These are phyloP conservation scores for Myrmaecium sp. DNA, from an alignment of 2,329 filamentous ascomycete genomes.

Conservation along the genomic window DNA sequence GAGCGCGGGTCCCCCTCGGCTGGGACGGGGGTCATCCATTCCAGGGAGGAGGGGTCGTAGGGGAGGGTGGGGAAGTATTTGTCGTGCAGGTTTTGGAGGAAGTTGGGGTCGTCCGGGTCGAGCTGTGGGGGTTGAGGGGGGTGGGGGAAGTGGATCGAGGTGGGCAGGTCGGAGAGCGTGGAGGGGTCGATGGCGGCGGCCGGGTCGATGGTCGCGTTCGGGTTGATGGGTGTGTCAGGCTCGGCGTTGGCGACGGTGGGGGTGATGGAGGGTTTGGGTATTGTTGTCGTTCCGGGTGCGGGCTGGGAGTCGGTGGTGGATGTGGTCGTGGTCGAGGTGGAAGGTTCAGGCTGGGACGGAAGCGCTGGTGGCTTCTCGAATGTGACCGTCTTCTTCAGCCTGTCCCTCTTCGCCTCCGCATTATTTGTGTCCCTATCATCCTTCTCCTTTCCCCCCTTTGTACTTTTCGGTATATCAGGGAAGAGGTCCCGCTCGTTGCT, in stretches of 20 bases:
- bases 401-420: constrained; percentile 4
- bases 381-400: constrained; percentile 17
- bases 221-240: not conserved
- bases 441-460: too few species aligned
- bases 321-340: constrained; percentile 6
- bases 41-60: constrained; percentile 67
- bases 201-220: constrained; percentile 1
- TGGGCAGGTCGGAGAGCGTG: too few species aligned
- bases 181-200: constrained; percentile 10
- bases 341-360: not conserved
- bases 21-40: constrained; percentile 66
- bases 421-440: not conserved
- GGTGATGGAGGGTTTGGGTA: too few species aligned
- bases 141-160: constrained; percentile 43
- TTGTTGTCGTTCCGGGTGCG: not conserved
- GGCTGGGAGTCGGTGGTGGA: constrained; percentile 1
- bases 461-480: constrained; percentile 6
- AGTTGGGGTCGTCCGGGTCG: constrained; percentile 67
- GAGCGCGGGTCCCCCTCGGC: constrained; percentile 51
- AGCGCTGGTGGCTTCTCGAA: constrained; percentile 8
- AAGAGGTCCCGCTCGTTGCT: constrained; percentile 24
- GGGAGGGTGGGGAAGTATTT: constrained; percentile 90
- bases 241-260: too few species aligned
- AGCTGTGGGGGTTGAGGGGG: constrained; percentile 47
- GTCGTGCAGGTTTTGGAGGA: constrained; percentile 66